Conservation (phyloP, 2,329 filamentous ascomycete genomes). For the Leptoxyphium fumago region DNA sequence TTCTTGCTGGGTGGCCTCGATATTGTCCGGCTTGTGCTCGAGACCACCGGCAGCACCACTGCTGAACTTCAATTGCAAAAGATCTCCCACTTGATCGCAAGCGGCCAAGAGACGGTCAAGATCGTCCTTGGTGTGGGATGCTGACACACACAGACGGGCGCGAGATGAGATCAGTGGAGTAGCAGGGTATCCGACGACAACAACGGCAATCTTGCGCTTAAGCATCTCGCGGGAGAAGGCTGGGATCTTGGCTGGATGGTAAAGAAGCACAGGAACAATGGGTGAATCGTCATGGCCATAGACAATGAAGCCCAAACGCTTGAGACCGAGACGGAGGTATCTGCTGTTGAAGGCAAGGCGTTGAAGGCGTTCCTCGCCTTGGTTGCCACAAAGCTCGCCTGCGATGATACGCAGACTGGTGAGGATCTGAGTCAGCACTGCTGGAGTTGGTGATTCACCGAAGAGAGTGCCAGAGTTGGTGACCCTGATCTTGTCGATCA, state of each 20-base stretch:
- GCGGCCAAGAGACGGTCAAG: conserved; percentile 77
- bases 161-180: conserved; percentile 91
- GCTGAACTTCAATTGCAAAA: conserved; percentile 93
- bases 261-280: conserved; percentile 86
- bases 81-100: conserved; percentile 83
- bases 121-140: conserved; percentile 96
- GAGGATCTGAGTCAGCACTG: conserved; percentile 81
- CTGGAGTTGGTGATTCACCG: conserved; percentile 76
- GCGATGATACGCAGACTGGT: conserved; percentile 76
- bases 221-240: conserved; percentile 99
- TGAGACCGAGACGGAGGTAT: conserved; percentile 92
- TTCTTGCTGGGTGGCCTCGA: conserved; percentile 58
- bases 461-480: conserved; percentile 77
- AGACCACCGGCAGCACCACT: conserved; percentile 84
- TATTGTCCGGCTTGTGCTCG: conserved; percentile 56
- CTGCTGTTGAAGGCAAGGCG: conserved; percentile 96
- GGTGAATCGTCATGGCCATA: conserved; percentile 97
- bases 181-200: conserved; percentile 92
- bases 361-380: conserved; percentile 90
- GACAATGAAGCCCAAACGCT: conserved; percentile 90
- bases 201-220: conserved; percentile 90
- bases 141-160: conserved; percentile 87
- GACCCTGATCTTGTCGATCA: conserved; percentile 80
- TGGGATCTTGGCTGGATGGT: conserved; percentile 97
- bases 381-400: conserved; percentile 73